These are phyloP conservation scores for Prototheca stagnorum DNA, from an alignment of 163 green algal species.

Conservation along the genomic window DNA sequence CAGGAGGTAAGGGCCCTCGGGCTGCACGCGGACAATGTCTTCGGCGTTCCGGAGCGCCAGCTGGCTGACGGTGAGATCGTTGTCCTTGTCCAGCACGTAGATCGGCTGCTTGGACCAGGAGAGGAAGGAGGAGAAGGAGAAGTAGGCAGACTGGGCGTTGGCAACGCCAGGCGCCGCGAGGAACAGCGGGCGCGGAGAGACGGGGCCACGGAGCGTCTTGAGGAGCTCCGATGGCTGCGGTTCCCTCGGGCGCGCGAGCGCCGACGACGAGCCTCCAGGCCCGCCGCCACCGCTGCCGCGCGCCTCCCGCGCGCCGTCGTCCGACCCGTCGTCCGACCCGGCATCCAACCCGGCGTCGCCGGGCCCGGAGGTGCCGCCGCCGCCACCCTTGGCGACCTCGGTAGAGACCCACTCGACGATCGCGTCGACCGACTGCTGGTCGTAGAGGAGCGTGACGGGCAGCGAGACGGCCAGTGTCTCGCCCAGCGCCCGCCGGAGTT, in stretches of 20 bases:
- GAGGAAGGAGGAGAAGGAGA: conserved; percentile 60
- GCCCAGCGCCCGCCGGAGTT: conserved; percentile 51
- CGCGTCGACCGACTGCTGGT: conserved; percentile 46
- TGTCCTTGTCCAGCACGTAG: conserved; percentile 84
- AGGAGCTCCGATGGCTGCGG: conserved; percentile 47
- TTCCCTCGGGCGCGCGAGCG: too few relatives aligned
- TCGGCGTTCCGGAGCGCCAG: conserved; percentile 47
- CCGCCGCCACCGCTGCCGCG: conserved; percentile 1
- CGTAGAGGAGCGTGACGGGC: conserved; percentile 69
- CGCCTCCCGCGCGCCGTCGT: neutral
- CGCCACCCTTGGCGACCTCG: neutral
- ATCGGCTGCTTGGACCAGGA: conserved; percentile 70
- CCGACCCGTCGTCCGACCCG: neutral
- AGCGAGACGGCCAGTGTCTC: conserved; percentile 34
- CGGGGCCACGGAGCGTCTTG: conserved; percentile 41
- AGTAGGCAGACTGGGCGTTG: conserved; percentile 76
- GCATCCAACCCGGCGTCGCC: conserved; percentile 5
- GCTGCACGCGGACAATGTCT: conserved; percentile 62
- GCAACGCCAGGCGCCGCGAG: conserved; percentile 67
- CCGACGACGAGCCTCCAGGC: neutral
- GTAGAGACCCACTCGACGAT: conserved; percentile 30
- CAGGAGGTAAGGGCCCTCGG: conserved; percentile 66
- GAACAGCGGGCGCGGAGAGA: conserved; percentile 49
- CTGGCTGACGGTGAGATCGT: conserved; percentile 60
- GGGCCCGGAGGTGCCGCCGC: neutral